Conservation (phyloP, 306 rosid genomes). For the Castanopsis chinensis region DNA sequence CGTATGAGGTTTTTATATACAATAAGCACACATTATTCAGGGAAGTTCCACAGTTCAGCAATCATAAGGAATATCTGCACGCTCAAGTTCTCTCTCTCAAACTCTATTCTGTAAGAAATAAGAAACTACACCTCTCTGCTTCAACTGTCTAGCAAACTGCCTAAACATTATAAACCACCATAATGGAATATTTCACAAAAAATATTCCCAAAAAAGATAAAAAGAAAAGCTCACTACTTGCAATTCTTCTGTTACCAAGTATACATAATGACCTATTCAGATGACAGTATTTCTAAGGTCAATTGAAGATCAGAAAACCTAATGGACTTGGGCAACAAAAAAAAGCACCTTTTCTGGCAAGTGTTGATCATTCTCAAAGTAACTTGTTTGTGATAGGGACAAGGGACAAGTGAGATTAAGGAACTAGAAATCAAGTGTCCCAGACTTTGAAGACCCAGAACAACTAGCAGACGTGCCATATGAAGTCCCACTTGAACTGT, state of each 20-base stretch:
- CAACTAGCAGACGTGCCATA: constrained; percentile 71
- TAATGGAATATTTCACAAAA: neutral
- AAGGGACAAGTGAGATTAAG: neutral
- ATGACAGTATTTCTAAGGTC: neutral
- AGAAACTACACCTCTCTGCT: too few species aligned
- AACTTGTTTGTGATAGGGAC: neutral
- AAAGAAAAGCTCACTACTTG: neutral
- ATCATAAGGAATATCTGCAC: too few species aligned
- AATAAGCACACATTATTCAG: too few species aligned
- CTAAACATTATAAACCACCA: too few species aligned
- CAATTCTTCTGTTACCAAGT: neutral
- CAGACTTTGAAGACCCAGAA: constrained; percentile 59
- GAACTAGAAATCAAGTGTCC: constrained; percentile 64
- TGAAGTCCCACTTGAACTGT: constrained; percentile 73
- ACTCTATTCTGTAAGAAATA: too few species aligned
- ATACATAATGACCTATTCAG: neutral
- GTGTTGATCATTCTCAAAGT: neutral
- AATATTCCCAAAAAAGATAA: neutral
- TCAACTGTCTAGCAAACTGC: too few species aligned
- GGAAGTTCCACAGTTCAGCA: too few species aligned
- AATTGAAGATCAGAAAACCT: neutral
- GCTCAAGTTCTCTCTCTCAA: too few species aligned
- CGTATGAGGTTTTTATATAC: too few species aligned
- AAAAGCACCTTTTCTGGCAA: neutral
- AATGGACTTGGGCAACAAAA: neutral